Base-by-base conservation (phyloP, 2,329 filamentous ascomycete genomes). In the Colletotrichum sp. region DNA sequence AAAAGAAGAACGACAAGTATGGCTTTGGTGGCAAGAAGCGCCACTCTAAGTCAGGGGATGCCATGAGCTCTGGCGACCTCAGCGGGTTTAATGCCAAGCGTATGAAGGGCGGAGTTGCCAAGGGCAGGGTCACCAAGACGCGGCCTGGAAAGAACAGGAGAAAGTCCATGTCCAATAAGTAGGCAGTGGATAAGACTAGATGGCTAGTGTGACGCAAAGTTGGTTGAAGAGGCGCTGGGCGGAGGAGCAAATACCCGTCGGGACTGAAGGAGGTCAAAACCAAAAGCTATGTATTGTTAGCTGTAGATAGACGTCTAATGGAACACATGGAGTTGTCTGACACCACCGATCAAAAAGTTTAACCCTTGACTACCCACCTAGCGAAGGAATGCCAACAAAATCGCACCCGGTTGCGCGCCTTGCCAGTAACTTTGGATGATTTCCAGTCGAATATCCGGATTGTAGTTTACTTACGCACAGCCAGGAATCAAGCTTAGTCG, bases 21-120 rank as follows among this genome's bases (percentile, higher is more conserved):
- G 97, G 97, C 28, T 98, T 96, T 82, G 97, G 97, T 76, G 97
- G 97, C 80, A 98, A 98, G 92, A 99, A 99, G 90, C 90, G 94
- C 71, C 93, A 96, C 83, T 86, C 90, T 72, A 99, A 99, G 92
- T 98, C 96, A 77, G 95, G 95, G 79, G 96, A 98, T 85, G 96
- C 96, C 65, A 83, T 90, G 77, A 98, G 95, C 78, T 96, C 93
- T 63, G 93, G 92, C 77, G 97, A 99, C 84, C 87, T 98, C 79
- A 92, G 92, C 77, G 92, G 91, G 2, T 99, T 98, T 87, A 96
- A 93, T 71, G 90, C 90, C 48, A 95, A 93, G 89, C 94, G 92
- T 86, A 98, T 98, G 95, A 98, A 98, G 90, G 89, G 87, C 18
- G 82, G 84, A 21, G 79, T 78, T 61, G 80, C 83, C 28, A 79